These are phyloP conservation scores for Paraconiothyrium sp. DNA, from an alignment of 2,329 filamentous ascomycete genomes.

Conservation along the genomic window DNA sequence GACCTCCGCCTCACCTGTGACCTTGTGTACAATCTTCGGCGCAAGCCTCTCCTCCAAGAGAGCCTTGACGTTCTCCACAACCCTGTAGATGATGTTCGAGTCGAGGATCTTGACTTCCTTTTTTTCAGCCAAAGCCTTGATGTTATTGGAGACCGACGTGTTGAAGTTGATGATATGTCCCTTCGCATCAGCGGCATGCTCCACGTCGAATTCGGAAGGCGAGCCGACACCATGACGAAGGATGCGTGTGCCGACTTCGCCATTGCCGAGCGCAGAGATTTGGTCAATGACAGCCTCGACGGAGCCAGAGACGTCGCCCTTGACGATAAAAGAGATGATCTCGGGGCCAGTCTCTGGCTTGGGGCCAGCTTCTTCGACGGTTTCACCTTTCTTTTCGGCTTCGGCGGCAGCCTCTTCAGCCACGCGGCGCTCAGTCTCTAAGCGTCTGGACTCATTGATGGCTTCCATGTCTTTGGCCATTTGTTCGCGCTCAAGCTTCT, in stretches of 20 bases:
- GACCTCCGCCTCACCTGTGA: conserved; percentile 89
- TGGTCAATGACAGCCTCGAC: conserved; percentile 88
- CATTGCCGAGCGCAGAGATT: conserved; percentile 80
- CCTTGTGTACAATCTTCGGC: conserved; percentile 71
- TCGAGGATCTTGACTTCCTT: conserved; percentile 81
- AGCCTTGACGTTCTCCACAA: conserved; percentile 76
- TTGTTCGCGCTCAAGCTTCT: conserved; percentile 74
- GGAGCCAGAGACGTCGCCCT: conserved; percentile 92
- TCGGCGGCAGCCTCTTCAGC: conserved; percentile 60
- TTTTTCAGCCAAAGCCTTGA: conserved; percentile 74
- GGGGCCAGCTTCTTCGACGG: conserved; percentile 53
- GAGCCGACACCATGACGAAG: conserved; percentile 81
- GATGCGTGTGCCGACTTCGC: conserved; percentile 81
- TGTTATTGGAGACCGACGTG: conserved; percentile 70
- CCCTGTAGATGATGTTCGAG: conserved; percentile 85
- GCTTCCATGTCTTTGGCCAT: conserved; percentile 75
- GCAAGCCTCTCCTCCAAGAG: conserved; percentile 75
- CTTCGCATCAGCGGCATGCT: conserved; percentile 80
- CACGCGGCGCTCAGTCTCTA: conserved; percentile 69
- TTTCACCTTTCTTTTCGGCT: conserved; percentile 34
- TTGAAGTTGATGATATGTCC: conserved; percentile 91
- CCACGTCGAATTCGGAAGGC: conserved; percentile 85
- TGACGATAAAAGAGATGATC: conserved; percentile 83
- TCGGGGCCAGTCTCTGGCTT: conserved; percentile 57
- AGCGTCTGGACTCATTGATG: conserved; percentile 73